phyloP scores from a whole-genome alignment of 2,329 filamentous ascomycete genomes.

The Fusarium brachygibbosum region DNA sequence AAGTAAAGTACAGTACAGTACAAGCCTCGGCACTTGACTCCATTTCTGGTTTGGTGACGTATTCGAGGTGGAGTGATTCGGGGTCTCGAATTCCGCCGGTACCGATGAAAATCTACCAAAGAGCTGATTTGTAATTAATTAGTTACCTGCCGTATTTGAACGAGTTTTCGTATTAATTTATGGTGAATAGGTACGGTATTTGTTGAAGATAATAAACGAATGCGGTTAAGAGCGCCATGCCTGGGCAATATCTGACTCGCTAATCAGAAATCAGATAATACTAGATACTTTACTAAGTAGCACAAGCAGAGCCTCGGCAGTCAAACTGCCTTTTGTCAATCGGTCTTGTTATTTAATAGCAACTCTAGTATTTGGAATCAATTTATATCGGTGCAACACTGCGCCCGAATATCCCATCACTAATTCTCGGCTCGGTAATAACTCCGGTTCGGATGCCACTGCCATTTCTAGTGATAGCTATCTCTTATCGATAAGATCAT shows the following conservation, averaged over 20 bases:
- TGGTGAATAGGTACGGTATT: neutral
- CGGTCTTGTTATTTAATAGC: constrained; percentile 20
- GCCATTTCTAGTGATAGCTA: neutral
- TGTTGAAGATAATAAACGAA: constrained; percentile 2
- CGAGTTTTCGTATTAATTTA: neutral
- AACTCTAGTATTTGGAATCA: constrained; percentile 21
- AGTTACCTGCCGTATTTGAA: neutral
- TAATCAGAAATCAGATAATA: constrained; percentile 7
- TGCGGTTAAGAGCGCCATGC: constrained; percentile 9
- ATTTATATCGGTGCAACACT: constrained; percentile 19
- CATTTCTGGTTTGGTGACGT: constrained; percentile 44
- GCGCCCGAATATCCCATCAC: constrained; percentile 9
- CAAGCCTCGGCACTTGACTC: constrained; percentile 44
- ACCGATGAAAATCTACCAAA: constrained; percentile 22
- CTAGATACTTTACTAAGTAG: neutral
- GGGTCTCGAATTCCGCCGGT: constrained; percentile 41
- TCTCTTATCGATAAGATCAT: constrained; percentile 21
- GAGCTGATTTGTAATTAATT: constrained; percentile 29
- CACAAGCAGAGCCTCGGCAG: neutral
- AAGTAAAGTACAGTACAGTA: neutral
- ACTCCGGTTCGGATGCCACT: constrained; percentile 15
- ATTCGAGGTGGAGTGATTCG: constrained; percentile 36
- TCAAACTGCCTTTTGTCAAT: neutral
- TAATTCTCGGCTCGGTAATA: constrained; percentile 40
- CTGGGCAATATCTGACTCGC: constrained; percentile 8